Evolutionary conservation across 2,329 filamentous ascomycete genomes (phyloP).

Genomic region (Penicillium vulpinum): DNA sequence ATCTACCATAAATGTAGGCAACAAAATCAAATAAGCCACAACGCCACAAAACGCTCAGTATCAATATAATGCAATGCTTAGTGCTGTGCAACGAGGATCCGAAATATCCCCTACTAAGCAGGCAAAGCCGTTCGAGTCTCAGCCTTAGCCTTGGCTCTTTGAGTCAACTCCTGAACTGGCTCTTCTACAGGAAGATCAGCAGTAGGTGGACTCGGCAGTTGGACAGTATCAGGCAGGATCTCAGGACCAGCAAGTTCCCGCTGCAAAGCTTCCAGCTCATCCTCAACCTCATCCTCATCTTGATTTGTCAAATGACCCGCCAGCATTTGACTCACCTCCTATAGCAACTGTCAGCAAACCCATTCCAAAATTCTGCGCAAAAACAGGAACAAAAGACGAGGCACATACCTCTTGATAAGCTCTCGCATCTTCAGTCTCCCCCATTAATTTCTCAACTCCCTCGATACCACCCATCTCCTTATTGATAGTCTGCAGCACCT

Average conservation of each 20-base stretch:
- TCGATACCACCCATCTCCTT: conserved; percentile 94
- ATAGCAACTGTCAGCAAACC: conserved; percentile 19
- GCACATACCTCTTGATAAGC: conserved; percentile 78
- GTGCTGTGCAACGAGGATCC: conserved; percentile 2
- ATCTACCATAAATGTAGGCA: neutral
- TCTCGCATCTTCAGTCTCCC: conserved; percentile 83
- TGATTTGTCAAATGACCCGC: conserved; percentile 85
- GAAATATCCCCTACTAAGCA: conserved; percentile 22
- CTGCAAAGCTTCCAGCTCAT: conserved; percentile 83
- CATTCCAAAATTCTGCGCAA: neutral
- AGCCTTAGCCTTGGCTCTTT: conserved; percentile 32
- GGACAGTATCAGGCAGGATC: conserved; percentile 42
- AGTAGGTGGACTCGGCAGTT: conserved; percentile 26
- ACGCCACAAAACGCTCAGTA: conserved; percentile 29
- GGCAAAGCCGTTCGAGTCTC: conserved; percentile 26
- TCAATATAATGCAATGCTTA: conserved; percentile 16
- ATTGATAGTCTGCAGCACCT: conserved; percentile 86
- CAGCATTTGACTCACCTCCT: conserved; percentile 93
- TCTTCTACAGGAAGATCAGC: conserved; percentile 19
- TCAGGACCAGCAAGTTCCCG: conserved; percentile 53
- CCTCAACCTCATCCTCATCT: conserved; percentile 97
- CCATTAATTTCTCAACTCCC: conserved; percentile 91
- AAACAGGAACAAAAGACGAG: neutral
- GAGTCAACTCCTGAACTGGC: conserved; percentile 23
- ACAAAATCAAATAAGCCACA: conserved; percentile 16